Evolutionary conservation across 345 rosid species (phyloP).

Genomic region (Acer campestre): DNA sequence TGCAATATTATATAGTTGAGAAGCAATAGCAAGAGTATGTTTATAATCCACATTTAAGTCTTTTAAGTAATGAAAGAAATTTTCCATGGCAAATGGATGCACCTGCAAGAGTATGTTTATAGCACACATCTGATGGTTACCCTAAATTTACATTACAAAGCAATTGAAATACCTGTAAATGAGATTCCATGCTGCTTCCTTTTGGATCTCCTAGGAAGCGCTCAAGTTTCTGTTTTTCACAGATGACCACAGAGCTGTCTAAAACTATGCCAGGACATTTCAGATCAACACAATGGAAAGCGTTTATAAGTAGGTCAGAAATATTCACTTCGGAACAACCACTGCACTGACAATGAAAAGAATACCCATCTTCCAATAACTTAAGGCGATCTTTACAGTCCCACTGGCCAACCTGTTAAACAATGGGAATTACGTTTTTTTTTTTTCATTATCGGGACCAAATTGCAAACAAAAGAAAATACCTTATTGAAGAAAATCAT

Average conservation of each 20-base stretch:
- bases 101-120: background rate
- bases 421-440: background rate
- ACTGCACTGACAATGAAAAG: slow-evolving; percentile 64
- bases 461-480: slow-evolving; percentile 1
- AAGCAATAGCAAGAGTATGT: background rate
- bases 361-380: slow-evolving; percentile 74
- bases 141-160: slow-evolving; percentile 12
- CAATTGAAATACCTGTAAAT: slow-evolving; percentile 41
- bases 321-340: slow-evolving; percentile 68
- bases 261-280: slow-evolving; percentile 73
- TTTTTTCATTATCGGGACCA: background rate
- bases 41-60: background rate
- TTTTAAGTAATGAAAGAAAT: background rate
- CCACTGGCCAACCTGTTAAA: slow-evolving; percentile 76
- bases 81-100: background rate
- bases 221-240: slow-evolving; percentile 45
- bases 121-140: background rate
- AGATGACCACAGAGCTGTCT: slow-evolving; percentile 33
- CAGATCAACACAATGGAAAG: slow-evolving; percentile 55
- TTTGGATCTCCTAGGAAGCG: slow-evolving; percentile 19
- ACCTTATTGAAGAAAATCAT: background rate
- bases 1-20: background rate
- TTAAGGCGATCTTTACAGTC: slow-evolving; percentile 65
- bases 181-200: slow-evolving; percentile 31
- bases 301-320: slow-evolving; percentile 69